Base-by-base conservation (phyloP, 768 basidiomycete genomes). In the Psilocybe cyanescens region DNA sequence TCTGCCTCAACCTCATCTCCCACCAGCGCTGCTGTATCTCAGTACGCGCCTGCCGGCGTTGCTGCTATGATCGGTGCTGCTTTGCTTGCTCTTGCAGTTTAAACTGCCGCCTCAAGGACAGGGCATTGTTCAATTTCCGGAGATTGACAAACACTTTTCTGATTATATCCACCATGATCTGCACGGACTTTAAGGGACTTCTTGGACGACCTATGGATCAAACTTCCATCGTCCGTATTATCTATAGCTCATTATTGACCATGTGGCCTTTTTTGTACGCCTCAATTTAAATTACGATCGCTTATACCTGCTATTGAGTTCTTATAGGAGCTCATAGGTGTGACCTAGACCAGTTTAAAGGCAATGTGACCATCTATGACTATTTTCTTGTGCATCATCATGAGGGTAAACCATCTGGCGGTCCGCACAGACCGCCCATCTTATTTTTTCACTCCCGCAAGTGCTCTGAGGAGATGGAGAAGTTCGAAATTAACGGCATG, bases 41-140 rank as follows among this genome's bases (percentile, higher is more conserved):
- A 63, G 33, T 63, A 64, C 45, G 69, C 70, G 37, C 50, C 63
- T 11, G 63, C 67, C 44, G 70, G 65, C 31, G 61, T 65, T 35
- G 71, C 64, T 49, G 70, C 66, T 51, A 48, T 71, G 33, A 30
- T 70, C 59, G 70, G 66, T 37, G 70, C 66, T 47, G 71, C 68
- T 28, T 35, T 66, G 44, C 57, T 72, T 48, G 59, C 63, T 16
- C 57, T 67, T 44, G 61, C 58, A 3, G 52, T 61, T 46, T 53
- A 53, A 53, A 28, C 4, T 11, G 6, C 51, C n/a, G n/a, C 28
- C 19, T 49, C 11, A 16, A 16, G 30, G 28, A 16, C 11, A 16
- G 4, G 14, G 4, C 29, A 11, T 51, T 31, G 49, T 16, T 31
- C 6, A 28, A 51, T 5, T 17, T 51, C 11, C 28, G 8, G 11